phyloP scores from a whole-genome alignment of 169 alveolate species.

The Plasmodium reichenowi region DNA sequence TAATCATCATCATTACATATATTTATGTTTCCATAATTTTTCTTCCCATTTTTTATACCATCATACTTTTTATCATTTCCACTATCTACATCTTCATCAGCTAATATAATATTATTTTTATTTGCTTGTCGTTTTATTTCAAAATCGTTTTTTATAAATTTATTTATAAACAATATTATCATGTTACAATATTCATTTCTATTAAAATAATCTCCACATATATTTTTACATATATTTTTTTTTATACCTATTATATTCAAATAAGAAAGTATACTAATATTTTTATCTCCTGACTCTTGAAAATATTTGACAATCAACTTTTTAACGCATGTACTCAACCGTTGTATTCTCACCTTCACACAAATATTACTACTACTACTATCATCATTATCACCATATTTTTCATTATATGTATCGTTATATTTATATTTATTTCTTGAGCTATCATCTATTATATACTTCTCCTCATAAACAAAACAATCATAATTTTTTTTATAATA shows the following conservation, averaged over 20 bases:
- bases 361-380: neutral
- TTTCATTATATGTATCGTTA: too few species aligned
- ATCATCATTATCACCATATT: neutral
- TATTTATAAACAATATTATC: slow-evolving; percentile 64
- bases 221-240: slow-evolving; percentile 18
- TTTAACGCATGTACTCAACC: neutral
- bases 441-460: neutral
- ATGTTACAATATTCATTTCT: slow-evolving; percentile 43
- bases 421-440: neutral
- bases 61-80: neutral
- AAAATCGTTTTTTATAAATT: slow-evolving; percentile 66
- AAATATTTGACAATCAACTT: slow-evolving; percentile 24
- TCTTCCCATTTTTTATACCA: neutral
- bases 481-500: slow-evolving; percentile 44
- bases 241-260: slow-evolving; percentile 46
- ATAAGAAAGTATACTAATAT: slow-evolving; percentile 54
- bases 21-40: neutral
- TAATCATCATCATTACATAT: neutral
- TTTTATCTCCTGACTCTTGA: slow-evolving; percentile 54
- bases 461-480: slow-evolving; percentile 39
- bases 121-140: slow-evolving; percentile 46
- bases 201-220: slow-evolving; percentile 42
- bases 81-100: slow-evolving; percentile 16
- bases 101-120: slow-evolving; percentile 44
- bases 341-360: slow-evolving; percentile 6